Evolutionary conservation across 768 basidiomycete species (phyloP), one percentile per base, ranked within the genome.

Genomic region (Boletus vinaceobasis): DNA sequence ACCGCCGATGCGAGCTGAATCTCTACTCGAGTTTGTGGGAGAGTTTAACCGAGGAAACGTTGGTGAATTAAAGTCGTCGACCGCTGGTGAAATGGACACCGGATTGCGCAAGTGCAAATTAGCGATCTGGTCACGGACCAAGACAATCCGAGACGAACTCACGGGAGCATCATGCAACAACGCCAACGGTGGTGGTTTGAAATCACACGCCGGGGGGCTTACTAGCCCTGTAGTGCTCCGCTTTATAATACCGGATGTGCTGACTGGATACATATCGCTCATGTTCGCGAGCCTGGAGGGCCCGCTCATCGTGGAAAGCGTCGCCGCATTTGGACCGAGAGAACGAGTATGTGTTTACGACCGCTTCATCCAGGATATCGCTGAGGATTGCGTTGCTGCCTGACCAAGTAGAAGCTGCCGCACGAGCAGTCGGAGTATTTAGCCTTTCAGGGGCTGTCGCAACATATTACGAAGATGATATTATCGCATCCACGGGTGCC

Each of bases 261-360:
- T 90, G 52, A 81, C 76, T 7, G 82, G 83, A 52, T 90, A 84
- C 72, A 63, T 90, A 42, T 81, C 79, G 7, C 68, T 84, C 35
- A 75, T 72, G 32, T 72, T 77, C 49, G 68, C 62, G 3, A 61
- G 58, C 29, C 54, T 66, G 35, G 71, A 73, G 19, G 72, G 72
- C 36, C 60, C 67, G n/a, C 71, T 84, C 37, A 59, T 79, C 13
- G 78, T 85, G 31, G 87, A 88, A 62, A 86, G 77, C 51, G 76
- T 87, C 42, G 77, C 83, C n/a, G 80, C 78, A 10, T 88, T 90
- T 66, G 88, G 86, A 7, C 83, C 89, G 23, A 75, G 88, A 61
- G 90, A 92, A 74, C 78, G 74, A 73, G 88, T 86, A 45, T 46
- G 54, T 6, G 3, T 52, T 48, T 31, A 27, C 40, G 37, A 43